Percentiles rank a stretch among this genome's conserved stretches.
Conservation (phyloP, 2,329 filamentous ascomycete genomes). For the Apiospora hydei region DNA sequence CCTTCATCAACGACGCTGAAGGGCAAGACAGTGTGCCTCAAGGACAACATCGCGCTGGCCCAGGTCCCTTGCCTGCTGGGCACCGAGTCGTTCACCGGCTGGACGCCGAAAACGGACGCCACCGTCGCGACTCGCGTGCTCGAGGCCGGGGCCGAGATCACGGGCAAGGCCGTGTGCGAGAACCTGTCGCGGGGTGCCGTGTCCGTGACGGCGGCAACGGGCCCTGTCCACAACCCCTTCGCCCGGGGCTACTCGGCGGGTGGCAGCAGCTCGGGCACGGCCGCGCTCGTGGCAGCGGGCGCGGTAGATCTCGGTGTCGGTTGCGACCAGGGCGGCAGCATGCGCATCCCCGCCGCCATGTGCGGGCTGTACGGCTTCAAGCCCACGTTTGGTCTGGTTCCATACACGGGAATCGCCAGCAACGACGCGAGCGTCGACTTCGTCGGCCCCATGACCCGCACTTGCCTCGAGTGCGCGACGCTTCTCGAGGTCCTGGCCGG, state of each 20-base stretch:
- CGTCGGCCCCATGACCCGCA: constrained; percentile 41
- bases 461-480: constrained; percentile 39
- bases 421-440: constrained; percentile 42
- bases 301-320: constrained; percentile 44
- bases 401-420: constrained; percentile 43
- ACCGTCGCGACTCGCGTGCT: constrained; percentile 52
- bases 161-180: constrained; percentile 54
- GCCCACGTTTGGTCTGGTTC: constrained; percentile 43
- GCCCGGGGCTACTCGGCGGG: constrained; percentile 52
- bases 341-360: constrained; percentile 41
- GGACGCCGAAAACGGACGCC: constrained; percentile 50
- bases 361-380: constrained; percentile 45
- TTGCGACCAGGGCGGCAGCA: constrained; percentile 45
- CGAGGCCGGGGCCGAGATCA: constrained; percentile 49
- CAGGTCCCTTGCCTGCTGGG: constrained; percentile 53
- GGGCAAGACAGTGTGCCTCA: constrained; percentile 52
- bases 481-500: constrained; percentile 44
- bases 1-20: constrained; percentile 41
- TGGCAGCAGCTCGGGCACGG: constrained; percentile 54
- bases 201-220: constrained; percentile 52
- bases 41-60: constrained; percentile 56
- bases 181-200: constrained; percentile 52
- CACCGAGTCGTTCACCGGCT: constrained; percentile 48
- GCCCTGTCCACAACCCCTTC: constrained; percentile 55
- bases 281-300: constrained; percentile 49